Conservation (phyloP, 78 protist genomes). For the Monosiga brevicollis region DNA sequence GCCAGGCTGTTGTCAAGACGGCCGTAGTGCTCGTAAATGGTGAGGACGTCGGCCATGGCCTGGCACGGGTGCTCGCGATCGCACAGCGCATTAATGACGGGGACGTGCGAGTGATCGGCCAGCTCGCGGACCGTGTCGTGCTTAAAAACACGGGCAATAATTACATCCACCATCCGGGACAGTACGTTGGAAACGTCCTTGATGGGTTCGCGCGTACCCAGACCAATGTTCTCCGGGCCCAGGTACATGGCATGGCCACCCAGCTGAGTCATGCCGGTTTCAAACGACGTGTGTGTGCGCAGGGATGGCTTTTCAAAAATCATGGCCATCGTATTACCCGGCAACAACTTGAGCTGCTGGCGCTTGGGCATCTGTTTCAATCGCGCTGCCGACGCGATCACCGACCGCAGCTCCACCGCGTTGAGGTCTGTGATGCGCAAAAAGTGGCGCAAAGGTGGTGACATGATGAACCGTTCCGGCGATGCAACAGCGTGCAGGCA, state of each 20-base stretch:
- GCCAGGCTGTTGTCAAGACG: constrained; percentile 12
- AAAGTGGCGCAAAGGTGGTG: too few species aligned
- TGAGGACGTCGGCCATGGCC: constrained; percentile 57
- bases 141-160: constrained; percentile 44
- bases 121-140: constrained; percentile 28
- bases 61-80: constrained; percentile 73
- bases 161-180: constrained; percentile 29
- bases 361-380: too few species aligned
- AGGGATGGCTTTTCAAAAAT: constrained; percentile 65
- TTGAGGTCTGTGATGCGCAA: too few species aligned
- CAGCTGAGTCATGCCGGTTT: constrained; percentile 52
- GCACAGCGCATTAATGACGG: constrained; percentile 73
- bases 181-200: constrained; percentile 42
- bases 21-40: constrained; percentile 33
- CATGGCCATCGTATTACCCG: constrained; percentile 48
- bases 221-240: constrained; percentile 44
- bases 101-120: constrained; percentile 38
- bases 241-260: constrained; percentile 72
- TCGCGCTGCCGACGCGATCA: too few species aligned
- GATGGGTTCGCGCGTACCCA: constrained; percentile 52
- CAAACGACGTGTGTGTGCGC: constrained; percentile 60
- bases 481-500: too few species aligned
- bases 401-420: too few species aligned
- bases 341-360: background rate
- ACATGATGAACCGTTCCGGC: too few species aligned